Evolutionary conservation across 2,329 filamentous ascomycete genomes (phyloP).

Genomic region (Calonectria montana): DNA sequence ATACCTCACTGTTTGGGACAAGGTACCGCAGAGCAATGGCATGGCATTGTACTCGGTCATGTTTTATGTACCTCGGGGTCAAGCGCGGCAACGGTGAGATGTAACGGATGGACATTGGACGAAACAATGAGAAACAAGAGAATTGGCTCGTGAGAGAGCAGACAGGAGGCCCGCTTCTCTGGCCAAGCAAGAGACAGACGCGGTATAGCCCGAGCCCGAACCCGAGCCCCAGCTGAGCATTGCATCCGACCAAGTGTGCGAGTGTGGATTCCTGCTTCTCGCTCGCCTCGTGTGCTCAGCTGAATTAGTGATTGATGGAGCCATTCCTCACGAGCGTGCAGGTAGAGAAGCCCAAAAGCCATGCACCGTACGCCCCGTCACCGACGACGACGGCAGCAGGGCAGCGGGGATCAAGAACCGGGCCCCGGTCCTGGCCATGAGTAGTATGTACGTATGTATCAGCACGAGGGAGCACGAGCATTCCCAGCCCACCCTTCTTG

Average conservation of each 20-base stretch:
- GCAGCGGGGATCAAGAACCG: conserved; percentile 43
- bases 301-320: conserved; percentile 11
- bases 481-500: conserved; percentile 1
- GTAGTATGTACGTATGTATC: background rate
- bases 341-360: background rate
- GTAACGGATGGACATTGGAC: background rate
- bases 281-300: conserved; percentile 7
- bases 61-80: conserved; percentile 6
- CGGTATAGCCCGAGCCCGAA: conserved; percentile 6
- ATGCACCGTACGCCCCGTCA: background rate
- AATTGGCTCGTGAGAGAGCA: background rate
- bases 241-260: background rate
- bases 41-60: conserved; percentile 21
- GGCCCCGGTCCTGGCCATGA: conserved; percentile 42
- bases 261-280: conserved; percentile 6
- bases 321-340: background rate
- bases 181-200: background rate
- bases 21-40: conserved; percentile 2
- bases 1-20: background rate
- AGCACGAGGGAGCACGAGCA: conserved; percentile 15
- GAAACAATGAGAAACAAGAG: background rate
- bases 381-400: conserved; percentile 30
- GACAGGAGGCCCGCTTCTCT: conserved; percentile 27
- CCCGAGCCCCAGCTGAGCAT: conserved; percentile 6
- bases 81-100: conserved; percentile 26